Conservation (phyloP, 78 protist species). For the Salpingoeca rosetta region DNA sequence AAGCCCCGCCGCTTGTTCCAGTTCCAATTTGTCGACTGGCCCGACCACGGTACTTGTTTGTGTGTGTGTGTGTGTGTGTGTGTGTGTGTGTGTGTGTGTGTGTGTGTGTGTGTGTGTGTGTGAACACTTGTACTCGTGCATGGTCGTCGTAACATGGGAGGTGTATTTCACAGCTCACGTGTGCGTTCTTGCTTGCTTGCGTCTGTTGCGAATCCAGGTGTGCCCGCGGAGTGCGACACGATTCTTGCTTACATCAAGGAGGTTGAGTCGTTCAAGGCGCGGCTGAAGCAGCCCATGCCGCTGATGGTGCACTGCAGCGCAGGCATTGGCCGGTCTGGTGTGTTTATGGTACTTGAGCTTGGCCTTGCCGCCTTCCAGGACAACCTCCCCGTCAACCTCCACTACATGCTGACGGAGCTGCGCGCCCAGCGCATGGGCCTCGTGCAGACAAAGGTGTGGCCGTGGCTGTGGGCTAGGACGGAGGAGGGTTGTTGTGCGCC, state of each 20-base stretch:
- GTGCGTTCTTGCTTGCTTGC: not conserved
- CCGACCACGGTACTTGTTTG: not conserved
- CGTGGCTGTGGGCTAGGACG: too few species aligned
- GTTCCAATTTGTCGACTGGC: not conserved
- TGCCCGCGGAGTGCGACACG: not conserved
- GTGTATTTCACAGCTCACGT: not conserved
- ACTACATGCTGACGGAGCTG: not conserved
- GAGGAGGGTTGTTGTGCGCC: too few species aligned
- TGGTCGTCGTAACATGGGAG: not conserved
- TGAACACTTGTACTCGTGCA: not conserved
- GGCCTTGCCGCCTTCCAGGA: not conserved
- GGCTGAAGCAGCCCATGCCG: not conserved
- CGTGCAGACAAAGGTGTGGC: not conserved
- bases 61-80: not conserved
- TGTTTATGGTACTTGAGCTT: not conserved
- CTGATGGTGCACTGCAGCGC: not conserved
- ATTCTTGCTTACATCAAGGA: not conserved
- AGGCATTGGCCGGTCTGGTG: not conserved
- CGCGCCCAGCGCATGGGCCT: not conserved
- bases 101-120: not conserved
- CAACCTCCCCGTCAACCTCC: not conserved
- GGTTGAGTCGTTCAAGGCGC: not conserved
- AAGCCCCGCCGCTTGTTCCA: not conserved
- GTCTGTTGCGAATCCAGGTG: not conserved
- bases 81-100: not conserved